A percentile compares a stretch with the other conserved stretches of the same genome.
These are phyloP conservation scores for Rubroboletus pulcherrimus DNA, from an alignment of 768 basidiomycete genomes.

Conservation along the genomic window DNA sequence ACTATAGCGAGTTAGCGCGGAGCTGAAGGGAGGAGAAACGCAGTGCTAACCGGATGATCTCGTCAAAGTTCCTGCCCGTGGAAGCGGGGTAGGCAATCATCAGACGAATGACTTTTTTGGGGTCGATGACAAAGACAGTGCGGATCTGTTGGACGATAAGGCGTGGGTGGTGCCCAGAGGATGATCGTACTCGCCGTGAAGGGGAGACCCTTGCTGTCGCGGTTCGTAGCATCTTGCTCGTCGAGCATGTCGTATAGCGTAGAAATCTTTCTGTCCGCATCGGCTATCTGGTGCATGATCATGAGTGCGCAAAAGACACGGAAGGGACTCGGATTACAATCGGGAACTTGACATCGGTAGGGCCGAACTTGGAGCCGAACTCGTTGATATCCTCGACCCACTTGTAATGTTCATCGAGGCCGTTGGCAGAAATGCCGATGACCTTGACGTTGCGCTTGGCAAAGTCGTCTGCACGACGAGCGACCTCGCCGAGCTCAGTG, in stretches of 20 bases:
- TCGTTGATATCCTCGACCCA: conserved; percentile 91
- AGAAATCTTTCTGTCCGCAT: conserved; percentile 81
- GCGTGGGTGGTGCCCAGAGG: not conserved
- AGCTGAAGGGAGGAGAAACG: not conserved
- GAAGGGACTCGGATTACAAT: conserved; percentile 50
- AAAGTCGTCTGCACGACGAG: conserved; percentile 84
- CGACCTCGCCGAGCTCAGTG: conserved; percentile 95
- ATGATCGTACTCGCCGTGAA: conserved; percentile 61
- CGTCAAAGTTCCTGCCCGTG: conserved; percentile 90
- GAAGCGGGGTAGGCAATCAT: conserved; percentile 91
- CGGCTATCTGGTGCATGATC: conserved; percentile 67
- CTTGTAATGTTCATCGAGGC: conserved; percentile 73
- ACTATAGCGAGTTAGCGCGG: conserved; percentile 29
- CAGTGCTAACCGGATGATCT: conserved; percentile 52
- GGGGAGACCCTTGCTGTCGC: conserved; percentile 81
- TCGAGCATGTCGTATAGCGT: conserved; percentile 95
- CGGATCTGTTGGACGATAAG: conserved; percentile 56
- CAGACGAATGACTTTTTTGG: conserved; percentile 90
- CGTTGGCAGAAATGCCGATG: conserved; percentile 91
- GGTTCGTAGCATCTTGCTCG: conserved; percentile 89
- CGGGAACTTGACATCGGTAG: conserved; percentile 83
- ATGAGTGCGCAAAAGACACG: conserved; percentile 9
- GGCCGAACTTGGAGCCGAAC: conserved; percentile 64
- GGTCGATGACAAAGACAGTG: conserved; percentile 97
- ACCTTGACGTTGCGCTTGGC: conserved; percentile 85